Evolutionary conservation across 1,284 basidiomycete genomes (phyloP).

Genomic region (Trichosporon sp.): DNA sequence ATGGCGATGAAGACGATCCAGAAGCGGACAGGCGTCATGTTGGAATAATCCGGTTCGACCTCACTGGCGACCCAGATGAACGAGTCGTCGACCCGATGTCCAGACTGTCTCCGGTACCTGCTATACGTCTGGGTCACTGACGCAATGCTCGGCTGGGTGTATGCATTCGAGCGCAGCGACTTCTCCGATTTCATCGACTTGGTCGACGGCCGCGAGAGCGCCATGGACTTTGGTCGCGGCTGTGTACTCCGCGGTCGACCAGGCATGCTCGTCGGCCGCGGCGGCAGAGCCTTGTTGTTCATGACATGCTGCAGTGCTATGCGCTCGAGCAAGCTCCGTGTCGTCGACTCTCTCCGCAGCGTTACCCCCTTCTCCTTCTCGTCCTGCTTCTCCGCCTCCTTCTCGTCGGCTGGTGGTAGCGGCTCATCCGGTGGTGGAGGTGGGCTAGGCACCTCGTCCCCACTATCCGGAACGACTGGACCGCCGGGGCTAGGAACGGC

Average conservation of each 20-base stretch:
- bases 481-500: not conserved
- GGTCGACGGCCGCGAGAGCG: conserved; percentile 4
- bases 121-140: conserved; percentile 15
- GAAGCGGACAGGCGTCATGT: conserved; percentile 22
- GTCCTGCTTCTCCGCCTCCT: not conserved
- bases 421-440: not conserved
- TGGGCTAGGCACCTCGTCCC: conserved; percentile 2
- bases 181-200: conserved; percentile 15
- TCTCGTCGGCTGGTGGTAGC: not conserved
- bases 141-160: conserved; percentile 4
- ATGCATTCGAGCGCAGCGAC: not conserved
- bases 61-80: not conserved
- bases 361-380: not conserved
- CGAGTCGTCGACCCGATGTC: not conserved
- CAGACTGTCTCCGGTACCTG: not conserved
- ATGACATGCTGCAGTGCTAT: conserved; percentile 3
- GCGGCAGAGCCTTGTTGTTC: conserved; percentile 12
- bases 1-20: conserved; percentile 37
- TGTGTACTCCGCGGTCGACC: conserved; percentile 1
- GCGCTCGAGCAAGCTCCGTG: conserved; percentile 8
- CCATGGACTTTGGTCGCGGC: conserved; percentile 6
- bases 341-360: not conserved
- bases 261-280: not conserved
- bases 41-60: not conserved
- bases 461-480: not conserved